Base-by-base conservation (phyloP, 1,284 basidiomycete genomes). In the Rhodotorula mucilaginosa region DNA sequence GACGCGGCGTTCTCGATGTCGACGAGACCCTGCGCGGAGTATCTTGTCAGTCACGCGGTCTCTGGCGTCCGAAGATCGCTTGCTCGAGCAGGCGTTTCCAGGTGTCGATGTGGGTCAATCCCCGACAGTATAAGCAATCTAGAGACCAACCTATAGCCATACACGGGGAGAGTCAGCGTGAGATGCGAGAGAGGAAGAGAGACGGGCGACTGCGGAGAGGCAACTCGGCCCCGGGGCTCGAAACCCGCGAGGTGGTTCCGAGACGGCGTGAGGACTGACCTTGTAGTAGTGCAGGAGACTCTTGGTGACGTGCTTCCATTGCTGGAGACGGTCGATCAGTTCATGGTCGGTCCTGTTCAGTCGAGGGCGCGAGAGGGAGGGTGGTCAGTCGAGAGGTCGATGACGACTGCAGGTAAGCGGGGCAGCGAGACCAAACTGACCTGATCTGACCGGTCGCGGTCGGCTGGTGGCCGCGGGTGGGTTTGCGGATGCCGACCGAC, bases 231-330 rank as follows among this genome's bases (percentile, higher is more conserved):
- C 52, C 51, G 21, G 15, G 23, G 52, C 26, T n/a, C n/a, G 21
- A 44, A 44, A 44, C 52, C 13, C 23, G 21, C n/a, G 52, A 15
- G 13, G 23, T 16, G 21, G 18, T 31, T 19, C 5, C 5, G 39
- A 2, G 15, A 13, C 10, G 26, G 18, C 26, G 26, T 26, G 49
- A 8, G 46, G 10, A 47, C 70, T 47, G 51, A 66, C 68, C 71
- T 72, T 65, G 64, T 74, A 75, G 72, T 75, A 78, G 65, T 70
- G 62, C 7, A 74, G 51, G 31, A 78, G 68, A 7, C 49, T 54
- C 71, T 78, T 78, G 34, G 68, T 65, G 51, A 76, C 65, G 73
- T 78, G 75, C 72, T 77, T 75, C 61, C 68, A 75, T 54, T 76
- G 73, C 61, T 75, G 75, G 64, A 65, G 68, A 29, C 76, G 74